A percentile compares a stretch with the other conserved stretches of the same genome.
phyloP scores from a whole-genome alignment of 2,329 filamentous ascomycete genomes.

The Aureobasidium musti region DNA sequence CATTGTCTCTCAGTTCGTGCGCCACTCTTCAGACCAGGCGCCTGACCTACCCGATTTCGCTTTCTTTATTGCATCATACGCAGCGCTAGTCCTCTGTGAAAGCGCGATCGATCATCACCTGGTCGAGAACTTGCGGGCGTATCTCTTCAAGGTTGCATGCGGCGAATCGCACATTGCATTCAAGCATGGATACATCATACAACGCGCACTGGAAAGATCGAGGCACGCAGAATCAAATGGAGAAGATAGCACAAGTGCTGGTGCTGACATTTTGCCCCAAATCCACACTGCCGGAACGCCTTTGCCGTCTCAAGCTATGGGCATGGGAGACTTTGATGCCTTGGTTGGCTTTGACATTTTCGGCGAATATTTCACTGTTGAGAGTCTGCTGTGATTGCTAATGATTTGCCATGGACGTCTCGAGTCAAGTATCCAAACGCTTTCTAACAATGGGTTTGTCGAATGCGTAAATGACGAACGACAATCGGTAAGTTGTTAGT shows the following conservation, averaged over 20 bases:
- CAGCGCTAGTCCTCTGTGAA: constrained; percentile 27
- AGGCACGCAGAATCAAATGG: not conserved
- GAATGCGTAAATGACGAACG: not conserved
- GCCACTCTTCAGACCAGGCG: not conserved
- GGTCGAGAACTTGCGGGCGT: constrained; percentile 23
- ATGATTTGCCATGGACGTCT: not conserved
- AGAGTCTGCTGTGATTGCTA: constrained; percentile 8
- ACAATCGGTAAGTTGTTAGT: not conserved
- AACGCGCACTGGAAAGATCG: constrained; percentile 23
- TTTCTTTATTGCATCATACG: constrained; percentile 28
- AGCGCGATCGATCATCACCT: constrained; percentile 22
- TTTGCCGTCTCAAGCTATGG: not conserved
- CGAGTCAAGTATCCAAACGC: not conserved
- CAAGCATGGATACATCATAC: constrained; percentile 11
- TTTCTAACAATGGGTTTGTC: too few species aligned
- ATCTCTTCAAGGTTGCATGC: constrained; percentile 14
- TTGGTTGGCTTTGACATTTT: constrained; percentile 27
- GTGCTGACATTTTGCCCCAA: not conserved
- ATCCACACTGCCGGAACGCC: not conserved
- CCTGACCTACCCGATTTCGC: constrained; percentile 25
- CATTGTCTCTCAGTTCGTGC: constrained; percentile 29
- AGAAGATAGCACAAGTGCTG: not conserved
- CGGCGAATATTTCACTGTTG: constrained; percentile 26
- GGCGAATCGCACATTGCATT: constrained; percentile 21
- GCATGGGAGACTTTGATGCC: not conserved